Evolutionary conservation across 768 basidiomycete species (phyloP), one percentile per base, ranked within the genome.

Genomic region (Asterophora lycoperdoides): DNA sequence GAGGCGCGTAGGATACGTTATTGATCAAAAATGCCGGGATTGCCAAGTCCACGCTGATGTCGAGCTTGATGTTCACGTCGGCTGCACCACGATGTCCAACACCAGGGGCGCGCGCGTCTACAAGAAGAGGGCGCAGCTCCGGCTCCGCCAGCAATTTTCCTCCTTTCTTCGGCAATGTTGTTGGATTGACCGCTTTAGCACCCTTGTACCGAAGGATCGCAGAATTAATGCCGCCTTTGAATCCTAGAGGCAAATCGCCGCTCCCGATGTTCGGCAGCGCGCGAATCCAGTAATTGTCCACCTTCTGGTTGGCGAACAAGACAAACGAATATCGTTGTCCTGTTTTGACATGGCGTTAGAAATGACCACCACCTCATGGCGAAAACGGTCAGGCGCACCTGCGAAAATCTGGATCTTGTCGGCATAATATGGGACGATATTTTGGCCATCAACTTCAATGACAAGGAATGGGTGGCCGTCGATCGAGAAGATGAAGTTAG

Each of bases 281-380:
- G 15, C 58, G 46, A 32, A 66, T 62, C 56, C 63, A 68, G 52
- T 73, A 71, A 56, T 70, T 69, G 37, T 48, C 62, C 6, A 66
- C 48, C 15, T 49, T 39, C 38, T 68, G 63, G 39, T 67, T 55
- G 14, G 68, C 59, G 28, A 42, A 58, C 2, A 74, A 51, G 8
- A 75, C 61, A n/a, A 73, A 56, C 8, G 73, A 75, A 44, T 74
- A 75, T 5, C 74, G 68, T 48, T 73, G 72, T n/a, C 64, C 73
- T 51, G 64, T 55, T 23, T 4, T 13, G 6, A 2, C 4, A 17
- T 33, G 14, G 18, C 36, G n/a, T n/a, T n/a, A n/a, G 46, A 18
- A 29, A 8, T 9, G 8, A 13, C 26, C n/a, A n/a, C n/a, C n/a
- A n/a, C 38, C 46, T 48, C 29, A n/a, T n/a, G 46, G 35, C 32